Percentiles rank a stretch among this genome's conserved stretches.
Evolutionary conservation across 441 rosid genomes (phyloP).

Genomic region (Syzygium syzygioides): DNA sequence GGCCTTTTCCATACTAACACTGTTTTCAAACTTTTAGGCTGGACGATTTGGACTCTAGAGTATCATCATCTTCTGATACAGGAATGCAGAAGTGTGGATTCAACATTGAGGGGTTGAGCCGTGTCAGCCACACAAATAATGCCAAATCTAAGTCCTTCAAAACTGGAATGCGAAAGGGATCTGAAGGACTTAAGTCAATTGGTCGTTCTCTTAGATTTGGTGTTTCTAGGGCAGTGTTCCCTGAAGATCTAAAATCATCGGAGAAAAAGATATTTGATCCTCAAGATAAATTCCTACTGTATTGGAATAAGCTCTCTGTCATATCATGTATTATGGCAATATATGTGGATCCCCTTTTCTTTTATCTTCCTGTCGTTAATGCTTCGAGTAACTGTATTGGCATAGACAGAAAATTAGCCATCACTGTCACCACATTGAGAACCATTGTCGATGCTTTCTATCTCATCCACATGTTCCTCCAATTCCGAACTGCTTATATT

Average conservation of each 20-base stretch:
- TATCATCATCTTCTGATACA: constrained; percentile 57
- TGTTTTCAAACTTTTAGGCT: constrained; percentile 44
- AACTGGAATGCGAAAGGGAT: constrained; percentile 74
- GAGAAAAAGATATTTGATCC: constrained; percentile 93
- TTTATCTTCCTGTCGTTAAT: constrained; percentile 81
- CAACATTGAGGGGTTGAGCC: constrained; percentile 53
- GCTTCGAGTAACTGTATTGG: constrained; percentile 48
- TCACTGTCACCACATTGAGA: constrained; percentile 64
- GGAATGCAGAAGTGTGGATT: constrained; percentile 63
- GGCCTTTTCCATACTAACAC: constrained; percentile 1
- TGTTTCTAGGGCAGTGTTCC: constrained; percentile 85
- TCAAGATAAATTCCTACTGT: constrained; percentile 77
- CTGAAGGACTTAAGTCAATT: constrained; percentile 89
- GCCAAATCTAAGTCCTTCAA: constrained; percentile 65
- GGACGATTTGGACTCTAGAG: constrained; percentile 88
- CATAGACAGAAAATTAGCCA: constrained; percentile 69
- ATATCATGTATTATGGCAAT: constrained; percentile 82
- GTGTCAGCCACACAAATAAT: constrained; percentile 36
- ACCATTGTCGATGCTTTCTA: constrained; percentile 74
- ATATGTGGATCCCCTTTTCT: constrained; percentile 86
- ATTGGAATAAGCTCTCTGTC: constrained; percentile 73
- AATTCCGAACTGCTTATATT: constrained; percentile 91
- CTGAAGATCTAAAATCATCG: constrained; percentile 90
- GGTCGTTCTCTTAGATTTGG: constrained; percentile 92
- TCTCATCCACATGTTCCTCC: constrained; percentile 84